Base-by-base conservation (phyloP, 2,329 filamentous ascomycete species). In the Diaporthe ilicicola region DNA sequence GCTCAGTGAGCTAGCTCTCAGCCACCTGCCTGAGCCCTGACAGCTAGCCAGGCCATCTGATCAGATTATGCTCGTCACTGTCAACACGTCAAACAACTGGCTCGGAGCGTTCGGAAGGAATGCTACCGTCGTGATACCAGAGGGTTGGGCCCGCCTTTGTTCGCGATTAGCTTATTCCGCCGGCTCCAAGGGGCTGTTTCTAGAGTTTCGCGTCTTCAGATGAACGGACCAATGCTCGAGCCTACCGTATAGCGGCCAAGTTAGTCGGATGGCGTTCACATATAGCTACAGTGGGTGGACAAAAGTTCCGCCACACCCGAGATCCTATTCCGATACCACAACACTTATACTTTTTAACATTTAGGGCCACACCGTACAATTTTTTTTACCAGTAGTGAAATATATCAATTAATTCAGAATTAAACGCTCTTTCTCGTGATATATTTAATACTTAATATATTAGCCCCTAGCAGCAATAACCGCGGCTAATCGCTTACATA, bases 131-230 rank as follows among this genome's bases (percentile, higher is more conserved):
- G n/a, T 15, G n/a, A 64, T 37, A 64, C 59, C 59, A 44, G 27
- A 64, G 29, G 19, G 42, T 44, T 44, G 59, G 59, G 59, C 59
- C 44, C 44, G 44, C 59, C 44, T 37, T 64, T 64, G 42, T 37
- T 37, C 29, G 59, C 29, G 59, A 64, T 37, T 24, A 64, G 59
- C 59, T 64, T 64, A 64, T 50, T 50, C 48, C 29, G 29, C 34
- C 37, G 59, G 59, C 37, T 48, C 59, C n/a, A 29, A 34, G 22
- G 46, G 59, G 19, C 59, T 48, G 42, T 48, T 13, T 48, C 42
- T 62, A 29, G 42, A 62, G 59, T 62, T 62, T 62, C 42, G 42
- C 29, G 24, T 62, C 34, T 48, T 62, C 59, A 44, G 59, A 62
- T 42, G 59, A 62, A 62, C 59, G 34, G 42, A 24, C 42, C 59